Evolutionary conservation across 2,329 filamentous ascomycete species (phyloP), one percentile per base, ranked within the genome.

Genomic region (Neonectria sp.): DNA sequence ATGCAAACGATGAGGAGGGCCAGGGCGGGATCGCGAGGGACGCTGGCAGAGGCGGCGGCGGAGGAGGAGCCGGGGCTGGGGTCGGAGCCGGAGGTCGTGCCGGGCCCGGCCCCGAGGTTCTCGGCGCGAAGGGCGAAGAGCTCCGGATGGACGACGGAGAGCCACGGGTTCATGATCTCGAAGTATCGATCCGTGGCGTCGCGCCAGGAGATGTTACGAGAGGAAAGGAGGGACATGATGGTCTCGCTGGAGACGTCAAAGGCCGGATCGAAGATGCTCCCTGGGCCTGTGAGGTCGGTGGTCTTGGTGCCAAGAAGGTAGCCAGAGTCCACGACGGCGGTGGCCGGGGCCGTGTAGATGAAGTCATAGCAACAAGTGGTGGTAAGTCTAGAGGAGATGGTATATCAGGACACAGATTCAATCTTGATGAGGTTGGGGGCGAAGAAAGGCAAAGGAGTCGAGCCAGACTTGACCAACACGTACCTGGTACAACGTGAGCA

Each of bases 1-100:
- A 85, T 85, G 60, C 82, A 81, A 27, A 83, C 78, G 29, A 84
- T 72, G 49, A 84, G 76, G 29, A 84, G 75, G 25, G 82, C 83
- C 21, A 81, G 57, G 17, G 78, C 78, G 13, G 75, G 71, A 35
- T 77, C 70, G 27, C 66, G 69, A 37, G 71, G 73, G 5, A 65
- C 63, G 43, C 68, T 52, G 48, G 40, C 49, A 11, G 60, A 17
- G 21, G 37, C 49, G 31, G 57, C 13, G 17, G 31, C 13, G n/a
- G 40, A 15, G 17, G 51, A 27, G 31, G 49, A 52, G 24, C 55
- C 53, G 37, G 64, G 58, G 27, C 52, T 55, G 27, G 67, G 33
- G 25, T 15, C 65, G 49, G 67, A 37, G 45, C 51, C 59, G 24
- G 55, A 57, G 25, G 55, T 15, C 4, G 45, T 24, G 56, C 43